A percentile compares a stretch with the other conserved stretches of the same genome.
Conservation (phyloP, 2,329 filamentous ascomycete genomes). For the Sclerotinia trifoliorum region DNA sequence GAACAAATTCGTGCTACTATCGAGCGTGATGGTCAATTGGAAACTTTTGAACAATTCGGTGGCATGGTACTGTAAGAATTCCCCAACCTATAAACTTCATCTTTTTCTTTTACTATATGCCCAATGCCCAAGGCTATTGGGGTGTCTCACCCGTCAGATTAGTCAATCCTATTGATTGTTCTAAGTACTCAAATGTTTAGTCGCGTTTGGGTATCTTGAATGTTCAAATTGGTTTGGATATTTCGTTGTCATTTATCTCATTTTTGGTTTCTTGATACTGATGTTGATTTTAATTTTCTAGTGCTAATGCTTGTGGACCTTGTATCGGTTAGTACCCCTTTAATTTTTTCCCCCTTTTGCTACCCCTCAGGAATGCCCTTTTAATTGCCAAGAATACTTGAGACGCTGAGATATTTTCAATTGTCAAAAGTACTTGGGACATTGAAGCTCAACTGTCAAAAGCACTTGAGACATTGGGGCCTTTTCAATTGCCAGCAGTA, state of each 20-base stretch:
- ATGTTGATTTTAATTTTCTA: too few relatives aligned
- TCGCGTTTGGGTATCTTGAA: too few relatives aligned
- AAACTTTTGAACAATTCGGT: constrained; percentile 95
- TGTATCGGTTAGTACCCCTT: constrained; percentile 62
- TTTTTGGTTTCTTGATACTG: too few relatives aligned
- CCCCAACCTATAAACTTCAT: too few relatives aligned
- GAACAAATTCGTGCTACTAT: constrained; percentile 97
- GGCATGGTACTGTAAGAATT: constrained; percentile 68
- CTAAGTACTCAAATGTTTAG: too few relatives aligned
- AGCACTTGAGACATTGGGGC: neutral
- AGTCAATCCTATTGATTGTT: too few relatives aligned
- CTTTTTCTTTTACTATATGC: too few relatives aligned
- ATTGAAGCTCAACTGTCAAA: neutral
- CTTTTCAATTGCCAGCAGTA: neutral
- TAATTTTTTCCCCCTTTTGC: neutral
- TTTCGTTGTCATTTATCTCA: too few relatives aligned
- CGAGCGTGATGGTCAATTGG: constrained; percentile 73
- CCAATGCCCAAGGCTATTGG: too few relatives aligned
- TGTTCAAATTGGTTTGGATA: too few relatives aligned
- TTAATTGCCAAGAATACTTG: neutral
- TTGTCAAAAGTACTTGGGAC: neutral
- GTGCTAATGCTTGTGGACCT: constrained; percentile 86
- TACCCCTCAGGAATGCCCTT: neutral
- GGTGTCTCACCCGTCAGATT: too few relatives aligned
- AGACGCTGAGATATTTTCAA: neutral